phyloP scores from a whole-genome alignment of 129 eudicot species.

The Erigeron canadensis region DNA sequence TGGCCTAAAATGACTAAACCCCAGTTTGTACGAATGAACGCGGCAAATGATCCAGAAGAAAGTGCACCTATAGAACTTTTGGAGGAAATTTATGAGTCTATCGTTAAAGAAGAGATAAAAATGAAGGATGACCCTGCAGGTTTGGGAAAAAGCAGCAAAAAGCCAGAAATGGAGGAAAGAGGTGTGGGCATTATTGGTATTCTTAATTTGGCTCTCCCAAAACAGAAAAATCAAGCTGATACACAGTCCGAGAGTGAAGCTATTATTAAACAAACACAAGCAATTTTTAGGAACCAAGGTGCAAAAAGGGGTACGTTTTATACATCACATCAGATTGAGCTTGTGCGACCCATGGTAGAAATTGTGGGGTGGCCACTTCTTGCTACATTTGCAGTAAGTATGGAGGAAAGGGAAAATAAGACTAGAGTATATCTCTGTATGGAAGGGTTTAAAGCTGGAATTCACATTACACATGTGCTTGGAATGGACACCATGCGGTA shows the following conservation, averaged over 20 bases:
- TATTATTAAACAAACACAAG: slow-evolving; percentile 79
- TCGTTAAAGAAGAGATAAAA: slow-evolving; percentile 87
- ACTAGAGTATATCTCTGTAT: slow-evolving; percentile 72
- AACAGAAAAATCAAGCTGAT: slow-evolving; percentile 55
- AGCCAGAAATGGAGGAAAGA: slow-evolving; percentile 73
- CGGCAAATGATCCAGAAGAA: slow-evolving; percentile 80
- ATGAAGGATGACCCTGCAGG: slow-evolving; percentile 70
- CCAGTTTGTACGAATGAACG: slow-evolving; percentile 83
- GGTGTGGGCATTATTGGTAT: slow-evolving; percentile 73
- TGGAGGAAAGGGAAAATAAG: slow-evolving; percentile 97
- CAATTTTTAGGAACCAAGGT: slow-evolving; percentile 66
- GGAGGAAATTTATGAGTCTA: slow-evolving; percentile 94
- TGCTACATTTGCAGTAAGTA: slow-evolving; percentile 90
- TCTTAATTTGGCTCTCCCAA: slow-evolving; percentile 91
- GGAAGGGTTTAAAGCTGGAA: slow-evolving; percentile 96
- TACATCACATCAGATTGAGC: slow-evolving; percentile 75
- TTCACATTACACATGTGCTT: slow-evolving; percentile 93
- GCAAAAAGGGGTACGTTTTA: slow-evolving; percentile 84
- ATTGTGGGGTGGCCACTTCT: slow-evolving; percentile 97
- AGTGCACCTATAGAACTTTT: slow-evolving; percentile 75
- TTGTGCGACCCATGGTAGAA: slow-evolving; percentile 92
- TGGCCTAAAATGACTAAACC: slow-evolving; percentile 91
- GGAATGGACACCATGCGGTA: slow-evolving; percentile 99
- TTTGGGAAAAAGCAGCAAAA: slow-evolving; percentile 55
- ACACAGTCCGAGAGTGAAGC: slow-evolving; percentile 82